These are phyloP conservation scores for Colletotrichum euphorbiae DNA, from an alignment of 2,329 filamentous ascomycete species.

Conservation along the genomic window DNA sequence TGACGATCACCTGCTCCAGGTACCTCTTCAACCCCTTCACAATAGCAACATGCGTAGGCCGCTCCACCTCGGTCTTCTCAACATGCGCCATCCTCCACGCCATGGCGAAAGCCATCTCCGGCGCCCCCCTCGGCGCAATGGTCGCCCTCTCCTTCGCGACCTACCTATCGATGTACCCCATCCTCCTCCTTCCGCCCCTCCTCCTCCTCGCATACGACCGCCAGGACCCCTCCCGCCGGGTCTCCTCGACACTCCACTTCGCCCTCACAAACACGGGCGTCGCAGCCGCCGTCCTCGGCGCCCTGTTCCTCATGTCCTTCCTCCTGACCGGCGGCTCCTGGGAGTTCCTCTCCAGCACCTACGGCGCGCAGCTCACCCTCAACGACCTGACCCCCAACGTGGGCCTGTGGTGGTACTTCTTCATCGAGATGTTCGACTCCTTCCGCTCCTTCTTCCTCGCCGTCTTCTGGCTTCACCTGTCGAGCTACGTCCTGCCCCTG, in stretches of 20 bases:
- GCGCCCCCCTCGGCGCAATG: slow-evolving; percentile 80
- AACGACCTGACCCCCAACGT: slow-evolving; percentile 95
- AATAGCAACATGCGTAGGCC: slow-evolving; percentile 88
- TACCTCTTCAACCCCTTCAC: slow-evolving; percentile 97
- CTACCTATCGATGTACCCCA: slow-evolving; percentile 92
- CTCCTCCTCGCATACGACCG: slow-evolving; percentile 84
- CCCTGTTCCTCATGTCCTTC: slow-evolving; percentile 78
- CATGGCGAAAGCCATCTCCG: slow-evolving; percentile 81
- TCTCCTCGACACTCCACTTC: slow-evolving; percentile 61
- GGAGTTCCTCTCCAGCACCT: slow-evolving; percentile 90
- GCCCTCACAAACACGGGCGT: slow-evolving; percentile 63
- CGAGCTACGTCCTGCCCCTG: slow-evolving; percentile 88
- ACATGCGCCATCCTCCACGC: slow-evolving; percentile 89
- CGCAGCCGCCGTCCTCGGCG: slow-evolving; percentile 65
- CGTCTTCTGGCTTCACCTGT: slow-evolving; percentile 96
- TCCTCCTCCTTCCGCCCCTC: slow-evolving; percentile 86
- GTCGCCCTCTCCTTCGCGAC: slow-evolving; percentile 87
- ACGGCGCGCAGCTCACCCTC: slow-evolving; percentile 90
- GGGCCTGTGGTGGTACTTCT: slow-evolving; percentile 99
- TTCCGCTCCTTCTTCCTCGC: slow-evolving; percentile 97
- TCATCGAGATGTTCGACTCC: slow-evolving; percentile 99
- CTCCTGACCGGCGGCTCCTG: slow-evolving; percentile 81
- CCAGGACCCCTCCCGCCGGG: slow-evolving; percentile 52
- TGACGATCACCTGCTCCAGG: slow-evolving; percentile 69
- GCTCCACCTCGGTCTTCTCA: slow-evolving; percentile 89